Evolutionary conservation across 2,329 filamentous ascomycete species (phyloP).

Genomic region (Colletotrichum navitas): DNA sequence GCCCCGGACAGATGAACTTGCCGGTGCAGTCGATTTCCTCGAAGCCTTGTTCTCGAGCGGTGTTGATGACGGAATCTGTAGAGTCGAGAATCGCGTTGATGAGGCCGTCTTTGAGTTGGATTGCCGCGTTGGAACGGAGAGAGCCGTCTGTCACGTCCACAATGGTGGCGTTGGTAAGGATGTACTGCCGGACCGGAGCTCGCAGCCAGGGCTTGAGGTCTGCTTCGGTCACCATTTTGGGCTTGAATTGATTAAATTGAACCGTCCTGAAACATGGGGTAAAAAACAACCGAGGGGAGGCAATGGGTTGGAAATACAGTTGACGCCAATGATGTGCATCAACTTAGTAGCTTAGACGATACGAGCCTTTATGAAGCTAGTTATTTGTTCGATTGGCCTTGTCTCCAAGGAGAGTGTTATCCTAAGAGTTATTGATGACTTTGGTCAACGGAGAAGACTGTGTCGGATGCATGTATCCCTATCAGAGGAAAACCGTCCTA

Average conservation of each 20-base stretch:
- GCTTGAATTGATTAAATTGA: neutral
- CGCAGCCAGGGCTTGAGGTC: constrained; percentile 53
- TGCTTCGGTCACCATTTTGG: constrained; percentile 45
- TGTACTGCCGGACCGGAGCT: constrained; percentile 48
- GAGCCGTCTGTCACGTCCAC: constrained; percentile 55
- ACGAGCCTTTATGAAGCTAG: neutral
- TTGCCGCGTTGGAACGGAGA: constrained; percentile 47
- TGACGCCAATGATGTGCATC: neutral
- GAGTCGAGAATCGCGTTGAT: constrained; percentile 48
- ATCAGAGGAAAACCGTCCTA: constrained; percentile 8
- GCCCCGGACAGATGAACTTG: constrained; percentile 47
- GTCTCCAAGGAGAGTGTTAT: neutral
- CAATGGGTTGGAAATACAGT: too few relatives aligned
- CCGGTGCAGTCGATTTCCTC: constrained; percentile 46
- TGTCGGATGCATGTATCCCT: constrained; percentile 6
- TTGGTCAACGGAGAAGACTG: neutral
- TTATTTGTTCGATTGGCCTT: constrained; percentile 22
- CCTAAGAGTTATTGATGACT: neutral
- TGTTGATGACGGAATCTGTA: neutral
- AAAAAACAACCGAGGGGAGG: neutral
- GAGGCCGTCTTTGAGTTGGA: constrained; percentile 53
- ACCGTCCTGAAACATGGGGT: neutral
- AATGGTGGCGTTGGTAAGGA: constrained; percentile 59
- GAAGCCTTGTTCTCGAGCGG: constrained; percentile 44
- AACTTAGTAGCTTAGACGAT: neutral